Base-by-base conservation (phyloP, 495 filamentous ascomycete species). In the Massariosphaeria phaeospora region DNA sequence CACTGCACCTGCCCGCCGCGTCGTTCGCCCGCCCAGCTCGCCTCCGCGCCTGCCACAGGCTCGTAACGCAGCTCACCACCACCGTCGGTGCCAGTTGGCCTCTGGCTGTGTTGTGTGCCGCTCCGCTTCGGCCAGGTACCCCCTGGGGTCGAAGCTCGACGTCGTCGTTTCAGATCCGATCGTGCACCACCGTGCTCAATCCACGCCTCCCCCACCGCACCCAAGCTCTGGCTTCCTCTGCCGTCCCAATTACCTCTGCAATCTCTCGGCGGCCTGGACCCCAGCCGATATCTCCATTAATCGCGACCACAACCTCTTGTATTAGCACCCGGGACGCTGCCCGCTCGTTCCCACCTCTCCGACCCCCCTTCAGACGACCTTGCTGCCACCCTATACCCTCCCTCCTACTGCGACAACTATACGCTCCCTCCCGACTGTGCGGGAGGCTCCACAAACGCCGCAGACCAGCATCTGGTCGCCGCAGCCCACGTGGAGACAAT, bases 361-460 rank as follows among this genome's bases (percentile, higher is more conserved):
- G 10, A 20, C 48, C 20, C 40, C 34, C 34, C n/a, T 27, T 10
- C 36, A 29, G 36, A 29, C n/a, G 10, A 25, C 33, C 9, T 23
- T 17, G 18, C 23, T 20, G 20, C 21, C 17, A 36, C 9, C 23
- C 41, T 48, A 34, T 26, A 13, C 20, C 2, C 42, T 27, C 52
- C 18, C 24, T 23, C 36, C 48, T 62, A 57, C 51, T 52, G 53
- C 53, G 25, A 47, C 30, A 39, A 39, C 53, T 23, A 15, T 41
- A 48, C 53, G 36, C 41, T 44, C 31, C 53, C 59, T 62, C 59
- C 59, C 54, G 46, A 48, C 42, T 43, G 48, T 23, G 48, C 53
- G 59, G 59, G 59, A 62, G 59, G 58, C 58, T 61, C 51, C 52
- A 62, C 42, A 18, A 48, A 36, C 27, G 58, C 48, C 15, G 47